Conservation (phyloP, 805 yeast genomes). For the Scheffersomyces amazonensis region DNA sequence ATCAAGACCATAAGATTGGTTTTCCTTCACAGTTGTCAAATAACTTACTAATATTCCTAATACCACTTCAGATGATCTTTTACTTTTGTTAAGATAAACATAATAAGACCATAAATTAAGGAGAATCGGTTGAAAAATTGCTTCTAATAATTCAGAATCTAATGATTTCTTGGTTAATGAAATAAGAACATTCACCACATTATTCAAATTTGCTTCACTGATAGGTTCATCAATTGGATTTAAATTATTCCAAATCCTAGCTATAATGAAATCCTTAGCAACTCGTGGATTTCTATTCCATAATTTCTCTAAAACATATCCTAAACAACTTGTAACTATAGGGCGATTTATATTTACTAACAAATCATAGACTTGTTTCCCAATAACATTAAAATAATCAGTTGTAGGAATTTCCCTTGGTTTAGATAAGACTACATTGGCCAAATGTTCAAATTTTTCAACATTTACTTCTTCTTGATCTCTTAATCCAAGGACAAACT, state of each 20-base stretch:
- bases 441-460: constrained; percentile 64
- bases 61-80: constrained; percentile 32
- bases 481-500: constrained; percentile 72
- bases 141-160: constrained; percentile 18
- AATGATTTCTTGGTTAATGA: constrained; percentile 50
- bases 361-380: constrained; percentile 60
- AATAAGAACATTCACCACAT: constrained; percentile 61
- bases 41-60: constrained; percentile 37
- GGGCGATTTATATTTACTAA: constrained; percentile 62
- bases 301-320: constrained; percentile 51
- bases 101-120: constrained; percentile 45
- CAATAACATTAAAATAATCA: constrained; percentile 57
- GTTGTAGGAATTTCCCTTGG: constrained; percentile 50
- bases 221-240: constrained; percentile 39
- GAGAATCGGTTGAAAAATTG: constrained; percentile 28
- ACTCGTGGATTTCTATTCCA: constrained; percentile 50
- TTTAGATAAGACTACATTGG: constrained; percentile 59
- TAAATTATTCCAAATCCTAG: constrained; percentile 44
- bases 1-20: constrained; percentile 21
- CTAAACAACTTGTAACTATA: constrained; percentile 51
- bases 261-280: constrained; percentile 57
- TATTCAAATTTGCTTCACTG: constrained; percentile 52
- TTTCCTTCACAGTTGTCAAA: constrained; percentile 19
- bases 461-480: constrained; percentile 67
- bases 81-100: constrained; percentile 26